Base-by-base conservation (phyloP, 176 grass and related monocot species). In the Chloris gayana region DNA sequence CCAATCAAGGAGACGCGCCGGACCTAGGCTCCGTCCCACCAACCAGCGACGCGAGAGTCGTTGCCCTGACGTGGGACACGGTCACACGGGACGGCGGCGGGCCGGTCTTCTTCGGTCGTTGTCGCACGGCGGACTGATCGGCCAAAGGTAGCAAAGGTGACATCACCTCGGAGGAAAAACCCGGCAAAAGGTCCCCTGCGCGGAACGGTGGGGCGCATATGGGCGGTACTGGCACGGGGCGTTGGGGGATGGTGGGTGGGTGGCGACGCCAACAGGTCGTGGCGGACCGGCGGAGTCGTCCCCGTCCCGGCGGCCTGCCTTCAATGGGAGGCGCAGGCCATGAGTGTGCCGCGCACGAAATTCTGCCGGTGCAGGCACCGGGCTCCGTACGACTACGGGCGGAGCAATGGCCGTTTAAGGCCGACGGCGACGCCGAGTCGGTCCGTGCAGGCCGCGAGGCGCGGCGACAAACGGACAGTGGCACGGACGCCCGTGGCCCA, bases 101-200 rank as follows among this genome's bases (percentile, higher is more conserved):
- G 59, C 44, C 58, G 45, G 59, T 74, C 61, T 75, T 22, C 60
- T 53, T 59, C 31, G 33, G 79, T 45, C 73, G 4, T 24, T 59
- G 86, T 69, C 75, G n/a, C n/a, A 68, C 49, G 50, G 75, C 24
- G 75, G 50, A 72, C 60, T 27, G 41, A 79, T 38, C 67, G 14
- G 15, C 51, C 3, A 77, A 33, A 56, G 50, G 17, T 25, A 3
- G 13, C 34, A 47, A 49, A 6, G 57, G 35, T 58, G 77, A 38
- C 84, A 15, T 35, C 37, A 29, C 21, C 30, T 0, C 0, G 22
- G 30, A 1, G 54, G 54, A 27, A 31, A 58, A n/a, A 41, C 9
- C n/a, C 29, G 17, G 51, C 34, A 44, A 59, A 18, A 34, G 12
- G 62, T 10, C 29, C 47, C 79, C 2, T 22, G 67, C 7, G 39